Conservation (phyloP, 1,284 basidiomycete species). For the Bondarzewia mesenterica region DNA sequence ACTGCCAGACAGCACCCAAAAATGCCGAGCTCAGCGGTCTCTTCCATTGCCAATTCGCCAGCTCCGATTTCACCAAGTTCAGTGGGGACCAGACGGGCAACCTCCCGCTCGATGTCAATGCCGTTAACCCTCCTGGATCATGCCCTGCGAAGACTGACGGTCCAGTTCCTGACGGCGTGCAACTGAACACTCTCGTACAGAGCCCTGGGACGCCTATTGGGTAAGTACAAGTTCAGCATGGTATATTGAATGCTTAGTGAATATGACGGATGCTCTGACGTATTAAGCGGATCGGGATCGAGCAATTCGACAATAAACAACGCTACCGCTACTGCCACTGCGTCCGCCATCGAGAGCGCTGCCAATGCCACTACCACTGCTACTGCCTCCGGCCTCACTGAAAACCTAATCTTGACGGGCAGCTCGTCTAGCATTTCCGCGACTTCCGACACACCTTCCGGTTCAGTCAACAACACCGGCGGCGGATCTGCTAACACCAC, state of each 20-base stretch:
- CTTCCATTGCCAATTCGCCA: slow-evolving; percentile 36
- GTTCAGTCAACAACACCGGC: background rate
- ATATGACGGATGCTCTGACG: no score
- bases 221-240: no score
- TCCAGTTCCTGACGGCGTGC: slow-evolving; percentile 40
- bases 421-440: background rate
- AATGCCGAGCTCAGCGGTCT: slow-evolving; percentile 32
- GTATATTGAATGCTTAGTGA: no score
- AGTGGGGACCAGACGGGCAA: slow-evolving; percentile 26
- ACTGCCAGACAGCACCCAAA: slow-evolving; percentile 31
- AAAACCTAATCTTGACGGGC: background rate
- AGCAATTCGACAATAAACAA: background rate
- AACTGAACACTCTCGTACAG: slow-evolving; percentile 29
- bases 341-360: background rate
- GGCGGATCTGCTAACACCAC: background rate
- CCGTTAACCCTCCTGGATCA: slow-evolving; percentile 29
- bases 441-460: background rate
- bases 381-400: background rate
- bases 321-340: background rate
- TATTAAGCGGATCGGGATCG: no score
- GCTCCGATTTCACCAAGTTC: slow-evolving; percentile 26
- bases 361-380: background rate
- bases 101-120: slow-evolving; percentile 27
- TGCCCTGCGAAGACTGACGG: slow-evolving; percentile 32
- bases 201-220: background rate